Conservation (phyloP, 139 green algal species). For the Chlorella sp. region DNA sequence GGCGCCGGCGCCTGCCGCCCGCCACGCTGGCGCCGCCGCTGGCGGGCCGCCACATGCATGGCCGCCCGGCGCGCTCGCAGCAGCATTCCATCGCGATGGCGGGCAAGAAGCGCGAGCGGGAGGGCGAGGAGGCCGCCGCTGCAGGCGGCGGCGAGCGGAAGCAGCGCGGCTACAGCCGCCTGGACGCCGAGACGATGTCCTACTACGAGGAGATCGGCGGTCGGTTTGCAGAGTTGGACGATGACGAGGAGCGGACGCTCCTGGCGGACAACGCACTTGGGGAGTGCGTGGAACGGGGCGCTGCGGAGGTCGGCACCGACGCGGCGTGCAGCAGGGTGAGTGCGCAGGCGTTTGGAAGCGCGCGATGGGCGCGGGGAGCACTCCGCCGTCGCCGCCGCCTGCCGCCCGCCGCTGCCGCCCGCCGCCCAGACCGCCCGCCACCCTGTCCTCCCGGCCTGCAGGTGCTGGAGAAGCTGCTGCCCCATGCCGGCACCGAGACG, state of each 20-base stretch:
- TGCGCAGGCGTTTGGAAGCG: conserved; percentile 59
- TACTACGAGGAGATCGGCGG: conserved; percentile 61
- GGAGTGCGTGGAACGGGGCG: conserved; percentile 52
- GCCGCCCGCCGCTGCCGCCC: too few species aligned
- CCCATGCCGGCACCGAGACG: conserved; percentile 28
- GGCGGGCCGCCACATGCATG: neutral
- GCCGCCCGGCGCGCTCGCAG: neutral
- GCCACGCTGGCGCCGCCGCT: neutral
- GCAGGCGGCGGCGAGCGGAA: neutral
- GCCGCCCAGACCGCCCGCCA: too few species aligned
- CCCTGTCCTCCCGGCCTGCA: conserved; percentile 45
- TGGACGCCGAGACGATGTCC: conserved; percentile 20
- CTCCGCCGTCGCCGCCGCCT: too few species aligned
- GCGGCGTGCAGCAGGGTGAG: conserved; percentile 15
- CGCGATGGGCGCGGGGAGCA: conserved; percentile 3
- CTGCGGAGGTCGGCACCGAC: conserved; percentile 43
- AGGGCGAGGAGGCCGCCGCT: neutral
- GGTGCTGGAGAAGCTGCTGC: conserved; percentile 76
- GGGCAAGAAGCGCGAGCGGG: conserved; percentile 8
- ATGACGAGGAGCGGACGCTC: conserved; percentile 70
- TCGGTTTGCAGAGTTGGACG: conserved; percentile 65
- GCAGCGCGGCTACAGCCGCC: neutral
- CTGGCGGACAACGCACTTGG: conserved; percentile 76
- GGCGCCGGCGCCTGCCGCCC: neutral
- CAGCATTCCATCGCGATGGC: too few species aligned